phyloP scores from a whole-genome alignment of 2,329 filamentous ascomycete genomes.

The Alternaria atra region DNA sequence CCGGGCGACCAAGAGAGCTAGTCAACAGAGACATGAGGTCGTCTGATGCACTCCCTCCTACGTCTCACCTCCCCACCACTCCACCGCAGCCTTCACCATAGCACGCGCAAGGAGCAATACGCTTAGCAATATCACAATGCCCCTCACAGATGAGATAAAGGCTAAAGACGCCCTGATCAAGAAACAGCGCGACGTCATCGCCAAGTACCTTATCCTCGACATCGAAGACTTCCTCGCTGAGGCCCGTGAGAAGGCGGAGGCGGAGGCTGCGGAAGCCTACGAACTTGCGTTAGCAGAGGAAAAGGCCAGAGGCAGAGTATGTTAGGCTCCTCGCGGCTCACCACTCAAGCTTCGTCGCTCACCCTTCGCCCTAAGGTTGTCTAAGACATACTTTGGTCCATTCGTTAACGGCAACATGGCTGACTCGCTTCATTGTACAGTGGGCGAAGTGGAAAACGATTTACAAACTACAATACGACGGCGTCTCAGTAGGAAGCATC shows the following conservation, averaged over 20 bases:
- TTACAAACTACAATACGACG: slow-evolving; percentile 13
- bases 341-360: neutral
- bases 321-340: neutral
- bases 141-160: neutral
- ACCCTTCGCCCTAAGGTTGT: neutral
- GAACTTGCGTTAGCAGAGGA: slow-evolving; percentile 1
- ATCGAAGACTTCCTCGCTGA: slow-evolving; percentile 11
- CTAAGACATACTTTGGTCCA: neutral
- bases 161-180: slow-evolving; percentile 5
- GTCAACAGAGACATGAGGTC: neutral
- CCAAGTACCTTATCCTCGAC: slow-evolving; percentile 14
- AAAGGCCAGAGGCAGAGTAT: slow-evolving; percentile 5
- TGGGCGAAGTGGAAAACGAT: slow-evolving; percentile 1
- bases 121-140: neutral
- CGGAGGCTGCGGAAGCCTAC: slow-evolving; percentile 2
- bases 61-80: neutral
- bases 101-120: neutral
- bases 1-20: neutral
- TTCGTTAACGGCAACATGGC: neutral
- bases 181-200: slow-evolving; percentile 8
- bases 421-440: neutral
- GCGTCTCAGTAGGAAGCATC: slow-evolving; percentile 4
- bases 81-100: neutral
- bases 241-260: neutral
- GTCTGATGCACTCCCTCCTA: neutral